Evolutionary conservation across 331 rosid species (phyloP), one percentile per base, ranked within the genome.

Genomic region (Quercus phellos): DNA sequence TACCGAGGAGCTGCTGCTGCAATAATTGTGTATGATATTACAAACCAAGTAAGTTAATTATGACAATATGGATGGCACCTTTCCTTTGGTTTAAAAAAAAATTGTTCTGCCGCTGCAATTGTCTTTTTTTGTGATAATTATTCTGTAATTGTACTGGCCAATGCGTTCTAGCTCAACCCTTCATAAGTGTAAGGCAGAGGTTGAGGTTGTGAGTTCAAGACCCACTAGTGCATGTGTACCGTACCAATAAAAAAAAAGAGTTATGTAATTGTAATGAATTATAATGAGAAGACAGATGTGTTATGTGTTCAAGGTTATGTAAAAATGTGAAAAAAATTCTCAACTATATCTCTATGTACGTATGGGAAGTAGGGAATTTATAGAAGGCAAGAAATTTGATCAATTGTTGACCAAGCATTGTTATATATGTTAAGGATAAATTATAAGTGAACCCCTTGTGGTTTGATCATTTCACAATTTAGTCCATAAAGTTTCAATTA

Each of bases 1-100:
- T 95, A 95, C 74, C 87, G 99, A 87, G 99, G 99, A 18, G 98
- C 99, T 30, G 99, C 98, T 58, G 99, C 99, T 74, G 99, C 99
- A 80, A 91, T 95, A 74, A 95, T 95, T 43, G 98, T 93, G 90
- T 95, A 86, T 73, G 99, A 95, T 89, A 88, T 95, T 70, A 91
- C 99, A 38, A 95, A 79, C 83, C 4, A 68, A 5, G 91, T 88
- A 83, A 66, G 71, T 61, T 16, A 61, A 61, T 66, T 30, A 66
- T n/a, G 51, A 17, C 26, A 66, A 18, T 8, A 4, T 58, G 64
- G 26, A 58, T 63, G 81, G 42, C 76, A 51, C 30, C 70, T 80
- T 61, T 80, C 7, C 61, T 63, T 51, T 55, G 58, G 19, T n/a
- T 56, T 14, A 8, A 21, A 56, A 56, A 56, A 56, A 6, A 21